phyloP scores from a whole-genome alignment of 2,329 filamentous ascomycete genomes.

The Ceratocystiopsis minuta region DNA sequence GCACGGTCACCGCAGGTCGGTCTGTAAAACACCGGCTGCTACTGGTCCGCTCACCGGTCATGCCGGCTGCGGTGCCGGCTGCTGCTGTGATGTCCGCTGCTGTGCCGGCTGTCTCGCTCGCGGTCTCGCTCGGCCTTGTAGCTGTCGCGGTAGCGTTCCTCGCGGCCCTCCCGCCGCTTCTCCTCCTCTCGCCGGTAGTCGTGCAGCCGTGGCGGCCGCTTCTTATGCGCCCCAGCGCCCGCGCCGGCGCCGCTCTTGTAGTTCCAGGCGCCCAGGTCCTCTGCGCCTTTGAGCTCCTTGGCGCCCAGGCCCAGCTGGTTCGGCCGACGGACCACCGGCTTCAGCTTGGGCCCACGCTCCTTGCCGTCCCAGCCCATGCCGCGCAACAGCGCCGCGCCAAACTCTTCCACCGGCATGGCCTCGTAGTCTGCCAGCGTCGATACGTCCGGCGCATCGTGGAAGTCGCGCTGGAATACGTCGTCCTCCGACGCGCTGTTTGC shows the following conservation, averaged over 20 bases:
- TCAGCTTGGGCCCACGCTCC: slow-evolving; percentile 38
- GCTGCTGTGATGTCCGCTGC: neutral
- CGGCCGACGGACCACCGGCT: slow-evolving; percentile 50
- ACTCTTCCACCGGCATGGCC: slow-evolving; percentile 81
- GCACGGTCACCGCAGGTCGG: too few relatives aligned
- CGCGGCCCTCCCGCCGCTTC: slow-evolving; percentile 7
- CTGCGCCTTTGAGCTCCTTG: slow-evolving; percentile 10
- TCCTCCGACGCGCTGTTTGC: slow-evolving; percentile 36
- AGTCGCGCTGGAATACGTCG: slow-evolving; percentile 52
- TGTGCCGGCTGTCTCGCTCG: slow-evolving; percentile 1
- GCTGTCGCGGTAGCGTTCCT: slow-evolving; percentile 8
- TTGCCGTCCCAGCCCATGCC: slow-evolving; percentile 90
- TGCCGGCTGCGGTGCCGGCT: slow-evolving; percentile 4
- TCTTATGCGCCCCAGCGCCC: neutral
- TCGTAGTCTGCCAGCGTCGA: slow-evolving; percentile 73
- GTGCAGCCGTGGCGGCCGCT: slow-evolving; percentile 10
- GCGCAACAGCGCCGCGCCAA: slow-evolving; percentile 73
- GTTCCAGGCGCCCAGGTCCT: slow-evolving; percentile 12
- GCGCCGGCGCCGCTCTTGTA: slow-evolving; percentile 5
- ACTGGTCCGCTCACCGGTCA: neutral
- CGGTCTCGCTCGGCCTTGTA: slow-evolving; percentile 9
- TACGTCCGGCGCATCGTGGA: slow-evolving; percentile 52
- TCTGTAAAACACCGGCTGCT: too few relatives aligned
- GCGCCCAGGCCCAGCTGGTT: slow-evolving; percentile 73
- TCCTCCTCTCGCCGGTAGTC: slow-evolving; percentile 11